Percentiles rank a stretch among this genome's conserved stretches.
Evolutionary conservation across 176 grass and related monocot species (phyloP).

Genomic region (Cenchrus americanus): DNA sequence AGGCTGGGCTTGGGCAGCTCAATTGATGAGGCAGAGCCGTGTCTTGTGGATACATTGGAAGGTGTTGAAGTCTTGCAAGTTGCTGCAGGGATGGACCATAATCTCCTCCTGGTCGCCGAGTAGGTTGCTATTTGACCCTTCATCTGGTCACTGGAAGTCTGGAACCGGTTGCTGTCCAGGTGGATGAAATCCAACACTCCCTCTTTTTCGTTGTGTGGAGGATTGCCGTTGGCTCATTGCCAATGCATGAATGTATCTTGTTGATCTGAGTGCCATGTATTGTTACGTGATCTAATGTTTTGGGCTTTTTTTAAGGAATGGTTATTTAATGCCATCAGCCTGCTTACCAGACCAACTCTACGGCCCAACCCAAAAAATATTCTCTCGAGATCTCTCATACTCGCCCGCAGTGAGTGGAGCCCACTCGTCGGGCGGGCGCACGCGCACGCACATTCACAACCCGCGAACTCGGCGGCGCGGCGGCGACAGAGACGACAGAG

Average conservation of each 20-base stretch:
- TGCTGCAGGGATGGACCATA: constrained; percentile 83
- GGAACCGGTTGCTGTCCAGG: not conserved
- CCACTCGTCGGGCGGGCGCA: not conserved
- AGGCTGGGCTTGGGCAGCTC: constrained; percentile 83
- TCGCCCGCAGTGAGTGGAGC: not conserved
- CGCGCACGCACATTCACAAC: not conserved
- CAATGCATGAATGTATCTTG: too few relatives aligned
- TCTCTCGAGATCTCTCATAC: not conserved
- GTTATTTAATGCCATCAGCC: not conserved
- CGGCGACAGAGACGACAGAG: not conserved
- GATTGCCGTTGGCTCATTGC: too few relatives aligned
- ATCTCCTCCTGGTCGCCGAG: constrained; percentile 66
- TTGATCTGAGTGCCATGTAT: not conserved
- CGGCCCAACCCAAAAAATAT: not conserved
- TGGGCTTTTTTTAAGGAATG: not conserved
- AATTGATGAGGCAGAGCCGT: constrained; percentile 76
- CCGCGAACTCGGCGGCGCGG: not conserved
- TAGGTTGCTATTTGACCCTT: constrained; percentile 31
- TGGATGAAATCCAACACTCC: not conserved
- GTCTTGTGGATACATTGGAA: constrained; percentile 63
- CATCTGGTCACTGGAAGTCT: not conserved
- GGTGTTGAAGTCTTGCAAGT: constrained; percentile 66
- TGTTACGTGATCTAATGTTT: not conserved
- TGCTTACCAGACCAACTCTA: not conserved
- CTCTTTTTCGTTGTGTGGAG: too few relatives aligned